phyloP scores from a whole-genome alignment of 106 monocot species.

The Ottelia alismoides region DNA sequence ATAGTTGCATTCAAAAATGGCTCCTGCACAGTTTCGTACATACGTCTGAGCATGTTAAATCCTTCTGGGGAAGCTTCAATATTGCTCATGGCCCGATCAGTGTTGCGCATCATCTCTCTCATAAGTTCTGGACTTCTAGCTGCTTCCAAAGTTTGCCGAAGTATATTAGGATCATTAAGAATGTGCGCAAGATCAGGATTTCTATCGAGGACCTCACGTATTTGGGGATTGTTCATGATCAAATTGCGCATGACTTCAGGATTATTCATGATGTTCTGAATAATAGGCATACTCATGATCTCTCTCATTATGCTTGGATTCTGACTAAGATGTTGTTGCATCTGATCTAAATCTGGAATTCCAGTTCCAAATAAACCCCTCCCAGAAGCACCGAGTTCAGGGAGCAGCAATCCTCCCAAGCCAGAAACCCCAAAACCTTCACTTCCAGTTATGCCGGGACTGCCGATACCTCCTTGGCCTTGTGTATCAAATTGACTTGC shows the following conservation, averaged over 20 bases:
- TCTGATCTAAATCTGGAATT: conserved; percentile 61
- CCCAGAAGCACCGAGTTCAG: conserved; percentile 29
- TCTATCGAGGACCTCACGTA: conserved; percentile 81
- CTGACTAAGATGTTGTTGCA: conserved; percentile 75
- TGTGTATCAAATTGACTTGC: conserved; percentile 14
- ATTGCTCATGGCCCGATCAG: conserved; percentile 98
- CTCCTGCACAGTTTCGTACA: conserved; percentile 97
- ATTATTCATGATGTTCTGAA: conserved; percentile 82
- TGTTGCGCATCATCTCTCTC: conserved; percentile 99
- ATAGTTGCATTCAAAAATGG: conserved; percentile 92
- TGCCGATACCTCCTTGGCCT: conserved; percentile 9
- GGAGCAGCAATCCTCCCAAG: conserved; percentile 35
- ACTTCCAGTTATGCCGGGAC: conserved; percentile 9
- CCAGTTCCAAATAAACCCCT: conserved; percentile 44
- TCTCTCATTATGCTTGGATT: conserved; percentile 92
- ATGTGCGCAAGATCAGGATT: conserved; percentile 95
- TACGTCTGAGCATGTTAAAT: conserved; percentile 93
- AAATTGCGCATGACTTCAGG: conserved; percentile 81
- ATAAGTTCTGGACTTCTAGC: conserved; percentile 94
- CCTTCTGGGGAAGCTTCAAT: conserved; percentile 97
- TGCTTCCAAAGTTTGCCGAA: conserved; percentile 86
- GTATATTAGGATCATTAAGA: conserved; percentile 77
- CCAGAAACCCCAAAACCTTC: conserved; percentile 23
- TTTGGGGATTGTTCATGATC: conserved; percentile 96
- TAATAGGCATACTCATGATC: conserved; percentile 73